A percentile compares a stretch with the other conserved stretches of the same genome.
phyloP scores from a whole-genome alignment of 1,139 yeast genomes.

The Geotrichum bryndzae region DNA sequence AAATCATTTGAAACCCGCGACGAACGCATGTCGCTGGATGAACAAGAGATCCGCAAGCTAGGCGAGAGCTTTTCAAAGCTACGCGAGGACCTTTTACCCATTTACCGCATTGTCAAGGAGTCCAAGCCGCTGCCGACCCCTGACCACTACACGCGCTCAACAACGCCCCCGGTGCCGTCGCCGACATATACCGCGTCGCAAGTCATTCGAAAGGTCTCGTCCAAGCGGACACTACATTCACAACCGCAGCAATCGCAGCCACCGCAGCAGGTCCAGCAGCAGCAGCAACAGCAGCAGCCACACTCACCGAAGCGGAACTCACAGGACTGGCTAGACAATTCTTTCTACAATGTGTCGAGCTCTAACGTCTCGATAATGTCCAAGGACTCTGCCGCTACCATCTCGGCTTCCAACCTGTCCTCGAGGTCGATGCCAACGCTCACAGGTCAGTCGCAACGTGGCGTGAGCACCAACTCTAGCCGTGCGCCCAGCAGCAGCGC shows the following conservation, averaged over 20 bases:
- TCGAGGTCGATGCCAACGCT: constrained; percentile 3
- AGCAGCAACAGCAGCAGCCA: neutral
- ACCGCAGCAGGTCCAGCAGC: neutral
- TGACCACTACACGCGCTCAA: constrained; percentile 21
- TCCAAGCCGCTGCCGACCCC: constrained; percentile 42
- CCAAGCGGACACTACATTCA: constrained; percentile 2
- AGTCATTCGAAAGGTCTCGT: constrained; percentile 11
- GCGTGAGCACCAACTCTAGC: neutral
- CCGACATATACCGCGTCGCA: constrained; percentile 11
- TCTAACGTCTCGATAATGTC: neutral
- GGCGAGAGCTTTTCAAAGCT: constrained; percentile 33
- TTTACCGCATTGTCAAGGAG: constrained; percentile 38
- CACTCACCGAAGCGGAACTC: constrained; percentile 14
- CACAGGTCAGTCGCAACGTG: neutral
- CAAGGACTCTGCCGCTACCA: neutral
- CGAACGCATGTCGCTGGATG: constrained; percentile 34
- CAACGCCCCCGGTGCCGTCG: constrained; percentile 10
- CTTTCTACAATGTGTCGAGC: neutral
- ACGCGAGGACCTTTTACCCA: constrained; percentile 39
- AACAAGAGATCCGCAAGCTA: constrained; percentile 34
- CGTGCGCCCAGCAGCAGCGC: neutral
- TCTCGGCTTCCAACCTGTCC: neutral
- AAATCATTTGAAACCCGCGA: constrained; percentile 31
- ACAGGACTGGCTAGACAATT: constrained; percentile 8
- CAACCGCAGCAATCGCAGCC: neutral